These are phyloP conservation scores for Acorus gramineus DNA, from an alignment of 106 monocot genomes.

Conservation along the genomic window DNA sequence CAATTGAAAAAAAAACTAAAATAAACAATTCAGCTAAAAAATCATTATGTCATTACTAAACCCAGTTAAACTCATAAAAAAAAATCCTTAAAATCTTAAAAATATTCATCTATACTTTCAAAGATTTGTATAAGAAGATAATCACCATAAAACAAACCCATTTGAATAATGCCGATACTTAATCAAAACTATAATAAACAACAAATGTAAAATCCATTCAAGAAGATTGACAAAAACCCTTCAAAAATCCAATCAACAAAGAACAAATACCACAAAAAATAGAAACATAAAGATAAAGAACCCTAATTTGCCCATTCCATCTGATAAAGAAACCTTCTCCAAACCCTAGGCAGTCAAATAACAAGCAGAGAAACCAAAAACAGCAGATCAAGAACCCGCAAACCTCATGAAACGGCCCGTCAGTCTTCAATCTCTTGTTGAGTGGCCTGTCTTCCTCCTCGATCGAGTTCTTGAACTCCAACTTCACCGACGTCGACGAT, in stretches of 20 bases:
- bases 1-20: not conserved
- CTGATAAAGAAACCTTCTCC: no score
- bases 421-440: conserved; percentile 32
- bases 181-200: no score
- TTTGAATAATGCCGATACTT: not conserved
- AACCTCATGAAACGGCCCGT: conserved; percentile 21
- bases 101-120: no score
- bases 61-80: no score
- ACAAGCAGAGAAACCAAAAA: not conserved
- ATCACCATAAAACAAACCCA: not conserved
- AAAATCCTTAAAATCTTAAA: no score
- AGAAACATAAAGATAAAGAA: not conserved
- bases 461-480: conserved; percentile 48
- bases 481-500: conserved; percentile 29
- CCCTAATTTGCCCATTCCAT: not conserved
- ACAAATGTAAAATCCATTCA: not conserved
- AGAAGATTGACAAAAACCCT: not conserved
- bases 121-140: not conserved
- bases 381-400: not conserved
- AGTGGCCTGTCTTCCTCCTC: conserved; percentile 59
- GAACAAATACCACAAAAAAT: not conserved
- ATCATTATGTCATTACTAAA: no score
- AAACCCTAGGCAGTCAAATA: no score
- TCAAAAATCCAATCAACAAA: not conserved
- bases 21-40: no score